A percentile compares a stretch with the other conserved stretches of the same genome.
Conservation (phyloP, 305 asterid genomes). For the Solanum chacoense region DNA sequence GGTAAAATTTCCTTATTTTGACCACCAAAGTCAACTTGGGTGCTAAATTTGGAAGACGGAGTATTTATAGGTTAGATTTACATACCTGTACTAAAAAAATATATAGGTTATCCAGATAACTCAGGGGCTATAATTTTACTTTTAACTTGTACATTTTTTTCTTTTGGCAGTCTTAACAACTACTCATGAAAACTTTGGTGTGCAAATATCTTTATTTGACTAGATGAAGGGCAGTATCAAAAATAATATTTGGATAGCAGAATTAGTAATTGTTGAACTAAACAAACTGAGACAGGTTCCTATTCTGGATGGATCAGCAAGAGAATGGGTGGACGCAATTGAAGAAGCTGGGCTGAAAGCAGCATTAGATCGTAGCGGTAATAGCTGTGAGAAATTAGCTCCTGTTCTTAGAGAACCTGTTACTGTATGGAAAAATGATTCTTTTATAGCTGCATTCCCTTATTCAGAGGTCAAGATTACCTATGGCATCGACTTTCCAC, state of each 20-base stretch:
- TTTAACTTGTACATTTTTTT: neutral
- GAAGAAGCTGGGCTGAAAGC: conserved; percentile 58
- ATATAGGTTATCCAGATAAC: neutral
- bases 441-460: conserved; percentile 80
- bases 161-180: neutral
- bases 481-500: conserved; percentile 81
- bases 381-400: conserved; percentile 50
- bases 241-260: neutral
- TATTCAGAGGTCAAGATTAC: conserved; percentile 41
- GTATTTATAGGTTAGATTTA: neutral
- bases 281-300: conserved; percentile 56
- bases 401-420: conserved; percentile 64
- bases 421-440: conserved; percentile 51
- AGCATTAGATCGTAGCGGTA: conserved; percentile 49
- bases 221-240: neutral
- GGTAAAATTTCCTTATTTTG: neutral
- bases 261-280: neutral
- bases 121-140: neutral
- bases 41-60: neutral
- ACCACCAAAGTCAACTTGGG: neutral
- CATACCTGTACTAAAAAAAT: neutral
- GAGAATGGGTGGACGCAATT: conserved; percentile 84
- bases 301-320: conserved; percentile 90
- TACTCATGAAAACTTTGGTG: neutral
- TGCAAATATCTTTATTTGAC: neutral